Base-by-base conservation (phyloP, 2,329 filamentous ascomycete genomes). In the Sphaceloma murrayae region DNA sequence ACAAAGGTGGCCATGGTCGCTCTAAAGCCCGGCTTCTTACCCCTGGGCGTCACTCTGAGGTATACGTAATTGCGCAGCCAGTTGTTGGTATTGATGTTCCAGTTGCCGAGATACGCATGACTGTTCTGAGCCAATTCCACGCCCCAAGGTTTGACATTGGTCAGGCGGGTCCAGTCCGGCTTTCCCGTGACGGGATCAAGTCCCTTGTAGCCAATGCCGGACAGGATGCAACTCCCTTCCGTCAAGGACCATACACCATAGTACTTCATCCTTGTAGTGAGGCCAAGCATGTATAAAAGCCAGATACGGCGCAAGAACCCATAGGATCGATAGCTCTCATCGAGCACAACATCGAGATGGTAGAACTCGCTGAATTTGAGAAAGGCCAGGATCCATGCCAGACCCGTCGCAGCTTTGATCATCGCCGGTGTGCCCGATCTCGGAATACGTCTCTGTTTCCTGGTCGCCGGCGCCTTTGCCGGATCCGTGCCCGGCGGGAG, bases 41-140 rank as follows among this genome's bases (percentile, higher is more conserved):
- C 91, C 54, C 84, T 83, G 0, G 91, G 91, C 0, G 91, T 98
- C 2, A 98, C 91, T 17, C 91, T 80, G 36, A 98, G 73, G 59
- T 96, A 98, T 54, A 98, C 74, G 59, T 95, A 98, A 63, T 96
- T 94, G 34, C 88, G 78, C 49, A 98, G 69, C 91, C 91, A 98
- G 56, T 85, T 78, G 62, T 95, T 98, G 9, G 91, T 98, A 64
- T 96, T 96, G 68, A 95, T 94, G 63, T 98, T 98, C 91, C 91
- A 98, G 56, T 78, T 83, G 38, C 81, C 89, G 2, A 98, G 73
- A 56, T 91, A 96, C 1, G 78, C 87, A 44, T 89, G 80, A n/a
- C 85, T 84, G 61, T 96, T 98, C 64, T 95, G 88, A 1, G 89
- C 91, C 1, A 78, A 72, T 66, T 98, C 91, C 19, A 98, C 84